phyloP scores from a whole-genome alignment of 768 basidiomycete genomes.

The Suillus subluteus region DNA sequence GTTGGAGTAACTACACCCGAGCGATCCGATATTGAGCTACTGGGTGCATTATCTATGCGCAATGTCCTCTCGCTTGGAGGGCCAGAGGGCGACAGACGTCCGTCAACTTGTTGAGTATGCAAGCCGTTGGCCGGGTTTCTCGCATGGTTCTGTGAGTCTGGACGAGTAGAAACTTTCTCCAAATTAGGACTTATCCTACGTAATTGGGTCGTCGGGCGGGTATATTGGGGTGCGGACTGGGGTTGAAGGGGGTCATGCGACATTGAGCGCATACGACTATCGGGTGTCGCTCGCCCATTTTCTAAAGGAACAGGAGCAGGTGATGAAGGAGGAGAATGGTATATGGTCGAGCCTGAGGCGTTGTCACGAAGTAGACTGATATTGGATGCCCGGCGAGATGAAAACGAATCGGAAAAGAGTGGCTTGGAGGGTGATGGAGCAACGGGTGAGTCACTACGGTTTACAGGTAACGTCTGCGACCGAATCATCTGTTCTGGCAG shows the following conservation, averaged over 20 bases:
- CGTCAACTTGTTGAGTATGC: constrained; percentile 12
- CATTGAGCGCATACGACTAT: constrained; percentile 44
- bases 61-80: constrained; percentile 12
- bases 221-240: constrained; percentile 7
- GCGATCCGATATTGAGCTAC: constrained; percentile 29
- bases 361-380: constrained; percentile 30
- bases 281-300: constrained; percentile 39
- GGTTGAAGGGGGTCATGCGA: constrained; percentile 33
- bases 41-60: constrained; percentile 24
- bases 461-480: constrained; percentile 32
- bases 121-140: constrained; percentile 7
- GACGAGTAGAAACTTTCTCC: constrained; percentile 38
- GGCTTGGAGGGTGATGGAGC: constrained; percentile 22
- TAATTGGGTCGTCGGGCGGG: constrained; percentile 16
- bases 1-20: constrained; percentile 39
- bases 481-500: constrained; percentile 32
- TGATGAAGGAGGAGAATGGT: constrained; percentile 44
- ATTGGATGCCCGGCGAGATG: constrained; percentile 27
- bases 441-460: constrained; percentile 28
- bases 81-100: constrained; percentile 18
- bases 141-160: constrained; percentile 30
- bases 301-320: constrained; percentile 31
- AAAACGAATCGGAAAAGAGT: constrained; percentile 18
- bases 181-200: constrained; percentile 37
- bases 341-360: constrained; percentile 31